These are phyloP conservation scores for Diatrype stigma DNA, from an alignment of 2,329 filamentous ascomycete species.

Conservation along the genomic window DNA sequence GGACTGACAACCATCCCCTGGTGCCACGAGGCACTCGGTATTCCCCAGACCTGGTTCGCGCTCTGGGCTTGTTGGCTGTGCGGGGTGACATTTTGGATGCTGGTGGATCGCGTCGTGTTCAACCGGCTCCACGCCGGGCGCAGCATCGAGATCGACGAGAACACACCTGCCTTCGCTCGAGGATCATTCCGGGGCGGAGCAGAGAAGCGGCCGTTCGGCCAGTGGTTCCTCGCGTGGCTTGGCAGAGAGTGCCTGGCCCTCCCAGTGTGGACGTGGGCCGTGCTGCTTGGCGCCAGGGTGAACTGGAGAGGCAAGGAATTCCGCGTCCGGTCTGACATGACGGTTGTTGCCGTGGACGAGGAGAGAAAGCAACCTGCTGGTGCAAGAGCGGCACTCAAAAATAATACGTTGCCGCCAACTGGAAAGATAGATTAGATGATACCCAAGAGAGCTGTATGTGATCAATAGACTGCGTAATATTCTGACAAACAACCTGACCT, in stretches of 20 bases:
- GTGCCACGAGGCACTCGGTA: slow-evolving; percentile 47
- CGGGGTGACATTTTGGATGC: slow-evolving; percentile 67
- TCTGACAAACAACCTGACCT: too few species aligned
- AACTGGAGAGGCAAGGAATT: slow-evolving; percentile 83
- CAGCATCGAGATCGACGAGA: slow-evolving; percentile 64
- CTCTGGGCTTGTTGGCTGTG: slow-evolving; percentile 63
- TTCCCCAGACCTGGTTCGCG: slow-evolving; percentile 63
- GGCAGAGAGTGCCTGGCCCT: slow-evolving; percentile 78
- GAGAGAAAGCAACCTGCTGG: neutral
- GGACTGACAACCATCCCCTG: slow-evolving; percentile 70
- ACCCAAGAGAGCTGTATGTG: neutral
- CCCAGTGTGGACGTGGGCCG: slow-evolving; percentile 87
- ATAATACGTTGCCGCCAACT: neutral
- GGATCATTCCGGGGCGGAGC: slow-evolving; percentile 36
- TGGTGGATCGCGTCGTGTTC: slow-evolving; percentile 71
- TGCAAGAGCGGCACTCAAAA: neutral
- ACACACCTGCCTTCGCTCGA: slow-evolving; percentile 72
- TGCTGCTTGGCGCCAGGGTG: slow-evolving; percentile 82
- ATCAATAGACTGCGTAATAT: too few species aligned
- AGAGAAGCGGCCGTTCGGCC: slow-evolving; percentile 52
- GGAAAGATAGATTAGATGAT: neutral
- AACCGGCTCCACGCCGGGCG: slow-evolving; percentile 67
- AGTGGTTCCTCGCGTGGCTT: slow-evolving; percentile 81
- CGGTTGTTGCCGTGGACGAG: slow-evolving; percentile 51
- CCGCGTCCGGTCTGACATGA: slow-evolving; percentile 78